Percentiles rank a stretch among this genome's conserved stretches.
Evolutionary conservation across 2,329 filamentous ascomycete genomes (phyloP).

Genomic region (Penicillium sp.): DNA sequence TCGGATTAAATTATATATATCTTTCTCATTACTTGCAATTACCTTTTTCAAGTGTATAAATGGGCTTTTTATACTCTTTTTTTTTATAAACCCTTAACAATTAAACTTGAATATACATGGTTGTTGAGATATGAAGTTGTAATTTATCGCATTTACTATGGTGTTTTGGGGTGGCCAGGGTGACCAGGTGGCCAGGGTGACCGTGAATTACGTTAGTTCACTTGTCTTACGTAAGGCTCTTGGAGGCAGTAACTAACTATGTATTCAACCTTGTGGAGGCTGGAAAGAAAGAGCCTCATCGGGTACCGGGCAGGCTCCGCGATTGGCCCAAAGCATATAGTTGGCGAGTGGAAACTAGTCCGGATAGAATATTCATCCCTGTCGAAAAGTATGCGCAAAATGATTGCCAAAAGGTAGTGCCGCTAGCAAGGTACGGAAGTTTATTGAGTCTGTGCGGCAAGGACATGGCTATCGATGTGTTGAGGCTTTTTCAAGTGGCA

Average conservation of each 20-base stretch:
- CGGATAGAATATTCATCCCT: not conserved
- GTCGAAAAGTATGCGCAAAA: not conserved
- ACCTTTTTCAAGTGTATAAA: not conserved
- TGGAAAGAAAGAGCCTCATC: slow-evolving; percentile 9
- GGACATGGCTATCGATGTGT: not conserved
- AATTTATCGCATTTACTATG: not conserved
- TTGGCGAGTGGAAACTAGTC: not conserved
- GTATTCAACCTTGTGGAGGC: not conserved
- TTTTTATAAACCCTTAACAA: not conserved
- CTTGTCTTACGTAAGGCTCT: too few relatives aligned
- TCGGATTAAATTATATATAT: not conserved
- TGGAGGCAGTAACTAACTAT: not conserved
- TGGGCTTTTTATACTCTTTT: not conserved
- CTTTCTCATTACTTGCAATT: not conserved
- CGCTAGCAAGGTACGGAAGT: too few relatives aligned
- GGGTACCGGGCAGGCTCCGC: not conserved
- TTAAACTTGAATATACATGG: not conserved
- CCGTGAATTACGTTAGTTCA: too few relatives aligned
- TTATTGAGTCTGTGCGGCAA: too few relatives aligned
- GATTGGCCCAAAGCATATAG: slow-evolving; percentile 1
- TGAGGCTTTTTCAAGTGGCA: too few relatives aligned
- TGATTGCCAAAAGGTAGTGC: not conserved
- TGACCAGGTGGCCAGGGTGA: too few relatives aligned
- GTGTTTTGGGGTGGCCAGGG: too few relatives aligned
- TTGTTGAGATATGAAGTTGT: not conserved